Percentiles rank a stretch among this genome's conserved stretches.
Conservation (phyloP, 805 yeast genomes). For the Teunomyces panamensis region DNA sequence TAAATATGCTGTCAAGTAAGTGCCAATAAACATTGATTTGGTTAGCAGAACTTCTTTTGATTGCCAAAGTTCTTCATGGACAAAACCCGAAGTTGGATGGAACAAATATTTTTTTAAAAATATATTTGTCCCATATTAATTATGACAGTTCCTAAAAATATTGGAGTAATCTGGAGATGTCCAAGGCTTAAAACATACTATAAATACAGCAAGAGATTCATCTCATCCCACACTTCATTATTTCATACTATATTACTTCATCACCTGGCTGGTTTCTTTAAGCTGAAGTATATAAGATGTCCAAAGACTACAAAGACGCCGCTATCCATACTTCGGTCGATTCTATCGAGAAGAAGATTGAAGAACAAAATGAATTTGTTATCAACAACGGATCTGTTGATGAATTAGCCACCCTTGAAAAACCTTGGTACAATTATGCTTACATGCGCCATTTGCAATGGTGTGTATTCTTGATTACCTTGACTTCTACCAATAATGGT, state of each 20-base stretch:
- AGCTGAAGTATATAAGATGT: background rate
- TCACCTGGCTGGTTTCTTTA: too few species aligned
- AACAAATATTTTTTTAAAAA: background rate
- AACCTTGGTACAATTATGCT: slow-evolving; percentile 32
- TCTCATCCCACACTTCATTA: background rate
- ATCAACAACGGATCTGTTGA: background rate
- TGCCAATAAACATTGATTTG: too few species aligned
- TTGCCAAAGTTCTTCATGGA: too few species aligned
- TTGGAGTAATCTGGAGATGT: background rate
- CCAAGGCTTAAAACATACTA: background rate
- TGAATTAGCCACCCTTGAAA: slow-evolving; percentile 10
- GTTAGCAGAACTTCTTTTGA: too few species aligned
- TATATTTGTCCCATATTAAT: background rate
- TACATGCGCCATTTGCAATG: slow-evolving; percentile 38
- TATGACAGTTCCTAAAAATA: background rate
- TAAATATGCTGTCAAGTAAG: too few species aligned
- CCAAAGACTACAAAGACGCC: background rate
- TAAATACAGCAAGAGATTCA: background rate
- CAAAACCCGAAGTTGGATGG: background rate
- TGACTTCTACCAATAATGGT: slow-evolving; percentile 44
- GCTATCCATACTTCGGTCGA: slow-evolving; percentile 1
- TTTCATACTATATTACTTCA: background rate
- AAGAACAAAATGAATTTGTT: background rate
- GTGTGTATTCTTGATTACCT: slow-evolving; percentile 38
- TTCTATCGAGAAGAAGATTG: background rate